Percentiles rank a stretch among this genome's conserved stretches.
Evolutionary conservation across 768 basidiomycete genomes (phyloP).

Genomic region (Tulasnella calospora): DNA sequence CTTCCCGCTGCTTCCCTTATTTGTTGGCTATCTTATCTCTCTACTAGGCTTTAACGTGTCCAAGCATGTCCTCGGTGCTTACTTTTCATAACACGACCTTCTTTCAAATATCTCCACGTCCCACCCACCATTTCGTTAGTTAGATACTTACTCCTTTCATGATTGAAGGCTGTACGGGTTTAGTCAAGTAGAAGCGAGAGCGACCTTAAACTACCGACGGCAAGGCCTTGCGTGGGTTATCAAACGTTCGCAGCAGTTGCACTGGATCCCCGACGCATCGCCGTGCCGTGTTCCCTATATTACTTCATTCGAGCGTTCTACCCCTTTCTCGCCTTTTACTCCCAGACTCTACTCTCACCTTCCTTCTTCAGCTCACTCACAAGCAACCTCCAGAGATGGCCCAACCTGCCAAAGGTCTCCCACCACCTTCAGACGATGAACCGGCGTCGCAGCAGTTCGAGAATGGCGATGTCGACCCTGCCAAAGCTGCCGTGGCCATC

Average conservation of each 20-base stretch:
- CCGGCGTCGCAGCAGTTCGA: conserved; percentile 4
- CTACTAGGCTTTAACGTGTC: conserved; percentile 89
- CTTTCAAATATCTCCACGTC: background rate
- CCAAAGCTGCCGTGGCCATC: conserved; percentile 17
- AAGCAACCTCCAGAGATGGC: conserved; percentile 13
- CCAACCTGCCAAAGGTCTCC: background rate
- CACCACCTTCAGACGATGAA: conserved; percentile 21
- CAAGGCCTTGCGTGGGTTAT: conserved; percentile 4
- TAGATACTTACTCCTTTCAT: background rate
- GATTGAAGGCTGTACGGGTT: conserved; percentile 4
- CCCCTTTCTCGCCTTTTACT: background rate
- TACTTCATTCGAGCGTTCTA: conserved; percentile 3
- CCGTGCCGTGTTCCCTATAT: conserved; percentile 16
- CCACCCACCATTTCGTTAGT: conserved; percentile 7
- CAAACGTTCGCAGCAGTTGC: conserved; percentile 7
- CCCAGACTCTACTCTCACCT: conserved; percentile 11
- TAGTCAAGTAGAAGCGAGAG: background rate
- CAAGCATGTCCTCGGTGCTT: conserved; percentile 67
- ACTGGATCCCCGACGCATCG: conserved; percentile 15
- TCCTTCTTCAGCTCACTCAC: background rate
- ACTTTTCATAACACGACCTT: conserved; percentile 55
- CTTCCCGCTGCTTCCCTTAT: conserved; percentile 82
- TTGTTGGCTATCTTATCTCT: conserved; percentile 78
- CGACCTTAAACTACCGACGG: background rate
- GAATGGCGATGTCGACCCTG: conserved; percentile 9